Evolutionary conservation across 2,329 filamentous ascomycete species (phyloP), one percentile per base, ranked within the genome.

Genomic region (Zalaria obscura): DNA sequence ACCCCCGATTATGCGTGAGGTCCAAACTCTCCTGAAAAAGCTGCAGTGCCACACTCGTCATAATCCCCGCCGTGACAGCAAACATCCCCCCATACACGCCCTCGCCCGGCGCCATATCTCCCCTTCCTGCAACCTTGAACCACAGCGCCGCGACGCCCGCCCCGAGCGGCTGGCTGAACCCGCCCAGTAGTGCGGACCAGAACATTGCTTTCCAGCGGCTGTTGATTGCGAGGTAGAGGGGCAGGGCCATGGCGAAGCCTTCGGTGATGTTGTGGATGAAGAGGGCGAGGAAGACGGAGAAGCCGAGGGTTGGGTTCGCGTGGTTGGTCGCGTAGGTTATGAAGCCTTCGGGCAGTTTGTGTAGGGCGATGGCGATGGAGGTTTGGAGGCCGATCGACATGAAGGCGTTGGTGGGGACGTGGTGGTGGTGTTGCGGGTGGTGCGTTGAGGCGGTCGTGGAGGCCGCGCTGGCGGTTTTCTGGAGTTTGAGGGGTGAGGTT

Each of bases 221-320:
- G 47, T 80, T 75, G 28, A 95, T 75, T 1, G 91, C 91, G 54
- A 98, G 83, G 61, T 93, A 98, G 0, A 98, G 70, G 0, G 91
- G 91, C 1, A 98, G 66, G 0, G 87, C 86, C 73, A 98, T 82
- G 47, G 88, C 85, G 57, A 96, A 96, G 2, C 91, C 91, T 65
- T 98, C 91, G 27, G 86, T 88, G 54, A 98, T 93, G 64, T 96
- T 98, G 70, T 98, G 91, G 45, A 98, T 89, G 29, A 94, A 94
- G 5, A 98, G 73, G 0, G 91, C 89, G 60, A 96, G 75, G 64
- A 98, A 98, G 41, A 98, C 86, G 40, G 84, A 83, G 61, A 94
- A 78, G 18, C 91, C 91, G 0, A 98, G 75, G 0, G 74, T 70
- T 0, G 91, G 88, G 58, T 88, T 96, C 8, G 87, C 89, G 57